Conservation (phyloP, 768 basidiomycete genomes). For the Paxillus involutus region DNA sequence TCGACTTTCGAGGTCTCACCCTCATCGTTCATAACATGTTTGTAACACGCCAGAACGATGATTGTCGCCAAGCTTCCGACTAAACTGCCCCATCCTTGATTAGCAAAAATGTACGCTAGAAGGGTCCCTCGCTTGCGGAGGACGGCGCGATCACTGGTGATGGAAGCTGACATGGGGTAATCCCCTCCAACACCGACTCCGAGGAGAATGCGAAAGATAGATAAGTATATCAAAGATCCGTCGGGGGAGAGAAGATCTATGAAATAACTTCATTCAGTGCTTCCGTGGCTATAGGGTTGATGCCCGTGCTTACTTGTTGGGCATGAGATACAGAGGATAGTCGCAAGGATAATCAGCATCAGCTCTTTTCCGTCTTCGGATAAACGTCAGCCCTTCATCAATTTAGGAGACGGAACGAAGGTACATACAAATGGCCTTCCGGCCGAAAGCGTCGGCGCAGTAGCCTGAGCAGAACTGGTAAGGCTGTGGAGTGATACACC, state of each 20-base stretch:
- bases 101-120: conserved; percentile 75
- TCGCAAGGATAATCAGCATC: conserved; percentile 78
- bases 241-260: conserved; percentile 50
- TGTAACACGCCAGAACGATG: conserved; percentile 64
- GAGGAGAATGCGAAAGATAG: conserved; percentile 67
- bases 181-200: conserved; percentile 81
- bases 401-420: background rate
- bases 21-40: conserved; percentile 57
- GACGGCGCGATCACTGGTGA: conserved; percentile 66
- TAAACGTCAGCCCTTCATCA: background rate
- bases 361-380: conserved; percentile 70
- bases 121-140: conserved; percentile 69
- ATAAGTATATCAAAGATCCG: conserved; percentile 58
- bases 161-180: conserved; percentile 74
- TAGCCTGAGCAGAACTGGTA: conserved; percentile 41
- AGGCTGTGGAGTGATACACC: background rate
- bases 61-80: conserved; percentile 61
- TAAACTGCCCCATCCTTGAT: conserved; percentile 78
- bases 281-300: background rate
- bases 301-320: conserved; percentile 49
- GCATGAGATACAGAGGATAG: conserved; percentile 64
- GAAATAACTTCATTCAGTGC: background rate
- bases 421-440: conserved; percentile 61
- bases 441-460: conserved; percentile 63
- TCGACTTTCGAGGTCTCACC: conserved; percentile 65